Conservation (phyloP, 2,329 filamentous ascomycete genomes). For the Xylaria digitata region DNA sequence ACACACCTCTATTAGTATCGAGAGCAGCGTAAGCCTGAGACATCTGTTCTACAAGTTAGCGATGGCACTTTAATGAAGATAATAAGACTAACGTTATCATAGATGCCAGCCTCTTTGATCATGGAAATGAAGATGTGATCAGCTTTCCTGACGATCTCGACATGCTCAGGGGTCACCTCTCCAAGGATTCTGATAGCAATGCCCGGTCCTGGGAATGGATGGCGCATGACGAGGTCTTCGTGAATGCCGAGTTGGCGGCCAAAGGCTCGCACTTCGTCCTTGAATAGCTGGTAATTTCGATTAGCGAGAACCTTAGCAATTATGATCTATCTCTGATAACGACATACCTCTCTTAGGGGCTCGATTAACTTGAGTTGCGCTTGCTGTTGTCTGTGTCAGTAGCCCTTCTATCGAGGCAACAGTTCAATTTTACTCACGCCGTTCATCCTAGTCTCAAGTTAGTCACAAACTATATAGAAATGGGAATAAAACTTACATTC, state of each 20-base stretch:
- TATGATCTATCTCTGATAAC: conserved; percentile 61
- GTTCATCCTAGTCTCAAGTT: conserved; percentile 44
- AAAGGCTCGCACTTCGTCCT: conserved; percentile 80
- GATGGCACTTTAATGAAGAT: conserved; percentile 14
- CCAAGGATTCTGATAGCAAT: conserved; percentile 85
- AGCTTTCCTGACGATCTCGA: conserved; percentile 81
- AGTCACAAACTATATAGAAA: conserved; percentile 4
- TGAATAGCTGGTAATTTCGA: conserved; percentile 59
- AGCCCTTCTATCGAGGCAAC: conserved; percentile 27
- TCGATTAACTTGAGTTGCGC: conserved; percentile 75
- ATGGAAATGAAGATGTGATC: conserved; percentile 78
- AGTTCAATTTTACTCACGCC: conserved; percentile 43
- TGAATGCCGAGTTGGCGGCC: conserved; percentile 77
- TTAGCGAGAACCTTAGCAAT: not conserved
- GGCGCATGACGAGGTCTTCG: conserved; percentile 80
- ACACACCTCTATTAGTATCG: conserved; percentile 53
- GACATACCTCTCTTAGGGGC: conserved; percentile 70
- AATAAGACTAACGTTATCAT: conserved; percentile 62
- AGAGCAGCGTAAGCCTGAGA: conserved; percentile 62
- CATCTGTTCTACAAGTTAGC: conserved; percentile 49
- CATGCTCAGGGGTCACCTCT: conserved; percentile 82
- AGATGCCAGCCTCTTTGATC: conserved; percentile 78
- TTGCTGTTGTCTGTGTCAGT: conserved; percentile 34
- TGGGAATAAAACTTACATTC: conserved; percentile 41
- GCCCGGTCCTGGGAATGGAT: conserved; percentile 77